Percentiles rank a stretch among this genome's conserved stretches.
phyloP scores from a whole-genome alignment of 208 protist species.

The Leishmania tarentolae region DNA sequence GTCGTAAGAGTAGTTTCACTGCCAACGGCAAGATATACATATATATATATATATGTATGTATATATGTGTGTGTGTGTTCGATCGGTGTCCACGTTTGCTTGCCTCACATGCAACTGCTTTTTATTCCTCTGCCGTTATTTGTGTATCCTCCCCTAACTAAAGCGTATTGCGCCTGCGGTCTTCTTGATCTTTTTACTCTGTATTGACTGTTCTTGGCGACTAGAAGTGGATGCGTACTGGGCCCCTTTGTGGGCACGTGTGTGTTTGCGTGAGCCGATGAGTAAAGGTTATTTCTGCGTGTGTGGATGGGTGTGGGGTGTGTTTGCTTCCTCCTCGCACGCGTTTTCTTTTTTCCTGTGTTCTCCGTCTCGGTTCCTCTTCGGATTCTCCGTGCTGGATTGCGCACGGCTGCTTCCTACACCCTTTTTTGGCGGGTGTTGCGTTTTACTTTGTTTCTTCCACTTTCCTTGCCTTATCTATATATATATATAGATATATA shows the following conservation, averaged over 20 bases:
- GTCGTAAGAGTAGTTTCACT: neutral
- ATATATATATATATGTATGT: neutral
- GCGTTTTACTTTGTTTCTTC: neutral
- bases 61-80: neutral
- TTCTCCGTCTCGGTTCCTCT: neutral
- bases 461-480: neutral
- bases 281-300: neutral
- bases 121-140: neutral
- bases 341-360: neutral
- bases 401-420: neutral
- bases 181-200: neutral
- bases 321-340: neutral
- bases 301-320: neutral
- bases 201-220: neutral
- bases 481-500: too few species aligned
- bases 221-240: neutral
- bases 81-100: neutral
- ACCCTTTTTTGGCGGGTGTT: neutral
- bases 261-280: neutral
- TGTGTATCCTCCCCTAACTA: neutral
- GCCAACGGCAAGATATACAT: neutral
- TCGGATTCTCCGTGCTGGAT: neutral
- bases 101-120: neutral
- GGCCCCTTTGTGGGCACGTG: neutral
- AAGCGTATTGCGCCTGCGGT: neutral